These are phyloP conservation scores for Trichophaea hybrida DNA, from an alignment of 2,329 filamentous ascomycete genomes.

Conservation along the genomic window DNA sequence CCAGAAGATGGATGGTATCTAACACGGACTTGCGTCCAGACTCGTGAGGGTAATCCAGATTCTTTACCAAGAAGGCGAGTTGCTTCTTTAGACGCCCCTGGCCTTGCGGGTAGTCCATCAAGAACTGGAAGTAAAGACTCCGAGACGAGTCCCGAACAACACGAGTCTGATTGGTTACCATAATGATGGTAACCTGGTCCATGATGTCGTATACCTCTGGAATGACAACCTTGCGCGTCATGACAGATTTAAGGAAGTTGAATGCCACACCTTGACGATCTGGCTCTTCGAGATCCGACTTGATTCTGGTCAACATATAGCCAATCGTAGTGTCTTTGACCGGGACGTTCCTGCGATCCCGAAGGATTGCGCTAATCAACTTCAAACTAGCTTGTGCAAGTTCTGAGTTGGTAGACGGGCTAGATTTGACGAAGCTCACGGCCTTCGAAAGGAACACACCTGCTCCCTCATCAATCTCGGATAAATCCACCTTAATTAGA, in stretches of 20 bases:
- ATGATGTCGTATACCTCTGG: constrained; percentile 80
- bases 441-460: constrained; percentile 76
- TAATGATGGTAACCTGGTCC: constrained; percentile 76
- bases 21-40: constrained; percentile 84
- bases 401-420: constrained; percentile 66
- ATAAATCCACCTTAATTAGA: constrained; percentile 70
- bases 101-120: constrained; percentile 86
- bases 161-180: constrained; percentile 90
- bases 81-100: constrained; percentile 82
- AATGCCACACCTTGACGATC: constrained; percentile 87
- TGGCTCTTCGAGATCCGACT: constrained; percentile 81
- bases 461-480: constrained; percentile 51
- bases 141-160: constrained; percentile 75
- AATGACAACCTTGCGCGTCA: constrained; percentile 73
- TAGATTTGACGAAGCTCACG: constrained; percentile 61
- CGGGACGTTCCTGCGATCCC: constrained; percentile 60
- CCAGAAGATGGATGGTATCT: constrained; percentile 74
- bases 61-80: constrained; percentile 73
- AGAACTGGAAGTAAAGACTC: constrained; percentile 83
- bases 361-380: constrained; percentile 67
- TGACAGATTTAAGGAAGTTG: constrained; percentile 76
- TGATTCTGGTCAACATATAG: constrained; percentile 64
- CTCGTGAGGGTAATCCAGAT: constrained; percentile 77
- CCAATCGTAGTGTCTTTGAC: constrained; percentile 73
- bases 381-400: constrained; percentile 79